A percentile compares a stretch with the other conserved stretches of the same genome.
Conservation (phyloP, 805 yeast genomes). For the Citeromyces nyonsensis region DNA sequence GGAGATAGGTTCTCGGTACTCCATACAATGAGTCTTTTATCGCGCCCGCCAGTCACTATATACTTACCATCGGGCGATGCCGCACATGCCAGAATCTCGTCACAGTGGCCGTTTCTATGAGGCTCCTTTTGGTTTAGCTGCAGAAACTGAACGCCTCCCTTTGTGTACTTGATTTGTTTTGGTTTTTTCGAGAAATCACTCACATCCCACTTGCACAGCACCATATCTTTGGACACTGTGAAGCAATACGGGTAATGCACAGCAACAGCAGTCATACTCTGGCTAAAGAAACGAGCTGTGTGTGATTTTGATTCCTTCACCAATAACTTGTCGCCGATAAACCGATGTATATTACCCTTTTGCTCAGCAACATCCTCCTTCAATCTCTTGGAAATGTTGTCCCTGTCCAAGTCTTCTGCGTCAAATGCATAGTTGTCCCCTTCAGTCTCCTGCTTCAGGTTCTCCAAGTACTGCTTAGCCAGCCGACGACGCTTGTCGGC, state of each 20-base stretch:
- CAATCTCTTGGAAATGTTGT: constrained; percentile 66
- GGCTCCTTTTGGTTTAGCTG: constrained; percentile 26
- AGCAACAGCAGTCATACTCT: constrained; percentile 39
- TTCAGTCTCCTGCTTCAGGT: constrained; percentile 43
- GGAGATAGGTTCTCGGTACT: constrained; percentile 66
- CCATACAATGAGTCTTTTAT: constrained; percentile 74
- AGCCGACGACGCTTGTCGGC: constrained; percentile 90
- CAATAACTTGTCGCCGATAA: constrained; percentile 34
- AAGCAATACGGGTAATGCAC: constrained; percentile 47
- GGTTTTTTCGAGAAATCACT: constrained; percentile 42
- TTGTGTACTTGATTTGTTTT: constrained; percentile 41
- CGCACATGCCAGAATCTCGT: constrained; percentile 63
- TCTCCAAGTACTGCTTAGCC: constrained; percentile 83
- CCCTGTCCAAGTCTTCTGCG: constrained; percentile 84
- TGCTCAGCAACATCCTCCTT: constrained; percentile 83
- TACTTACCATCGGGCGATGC: constrained; percentile 78
- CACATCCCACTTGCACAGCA: constrained; percentile 69
- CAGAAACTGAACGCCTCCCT: constrained; percentile 39
- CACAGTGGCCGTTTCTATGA: constrained; percentile 57
- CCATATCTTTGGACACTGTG: constrained; percentile 72
- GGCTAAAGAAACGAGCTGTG: constrained; percentile 45
- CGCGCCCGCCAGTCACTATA: constrained; percentile 86
- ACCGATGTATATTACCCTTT: constrained; percentile 70
- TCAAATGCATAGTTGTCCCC: constrained; percentile 43
- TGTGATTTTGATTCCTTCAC: constrained; percentile 22